These are phyloP conservation scores for Pseudogymnoascus verrucosus DNA, from an alignment of 2,329 filamentous ascomycete species.

Conservation along the genomic window DNA sequence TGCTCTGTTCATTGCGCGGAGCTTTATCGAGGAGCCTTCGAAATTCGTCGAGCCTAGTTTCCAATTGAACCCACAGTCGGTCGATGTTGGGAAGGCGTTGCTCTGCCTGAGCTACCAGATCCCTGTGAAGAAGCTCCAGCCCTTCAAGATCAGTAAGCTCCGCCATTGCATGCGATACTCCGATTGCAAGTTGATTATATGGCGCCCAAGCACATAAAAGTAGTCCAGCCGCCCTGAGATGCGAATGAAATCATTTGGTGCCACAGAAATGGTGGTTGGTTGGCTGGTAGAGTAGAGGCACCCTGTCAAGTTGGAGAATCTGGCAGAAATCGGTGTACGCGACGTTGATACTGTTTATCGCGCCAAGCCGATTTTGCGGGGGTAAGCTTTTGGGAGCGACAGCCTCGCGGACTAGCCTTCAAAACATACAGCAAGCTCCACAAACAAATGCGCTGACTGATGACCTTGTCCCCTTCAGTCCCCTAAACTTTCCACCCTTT, in stretches of 20 bases:
- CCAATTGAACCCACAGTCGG: conserved; percentile 57
- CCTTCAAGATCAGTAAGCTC: conserved; percentile 64
- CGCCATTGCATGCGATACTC: conserved; percentile 48
- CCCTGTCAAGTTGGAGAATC: conserved; percentile 4
- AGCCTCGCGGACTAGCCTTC: conserved; percentile 5
- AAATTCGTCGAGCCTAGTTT: conserved; percentile 59
- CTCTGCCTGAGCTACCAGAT: conserved; percentile 70
- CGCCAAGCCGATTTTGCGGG: conserved; percentile 6
- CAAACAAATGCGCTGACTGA: conserved; percentile 6
- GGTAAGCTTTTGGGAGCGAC: conserved; percentile 5
- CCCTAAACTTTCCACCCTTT: neutral
- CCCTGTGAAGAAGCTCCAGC: conserved; percentile 77
- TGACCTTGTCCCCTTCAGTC: neutral
- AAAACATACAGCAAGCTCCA: conserved; percentile 7
- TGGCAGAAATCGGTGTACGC: conserved; percentile 9
- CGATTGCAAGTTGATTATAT: conserved; percentile 8
- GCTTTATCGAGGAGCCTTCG: conserved; percentile 67
- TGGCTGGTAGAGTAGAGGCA: neutral
- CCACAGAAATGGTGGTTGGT: conserved; percentile 5
- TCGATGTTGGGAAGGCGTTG: conserved; percentile 62
- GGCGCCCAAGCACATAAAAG: neutral
- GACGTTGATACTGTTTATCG: conserved; percentile 9
- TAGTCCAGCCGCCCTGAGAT: conserved; percentile 5
- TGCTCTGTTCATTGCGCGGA: conserved; percentile 65
- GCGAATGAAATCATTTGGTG: conserved; percentile 4